These are phyloP conservation scores for Hyaloscypha variabilis DNA, from an alignment of 495 filamentous ascomycete species.

Conservation along the genomic window DNA sequence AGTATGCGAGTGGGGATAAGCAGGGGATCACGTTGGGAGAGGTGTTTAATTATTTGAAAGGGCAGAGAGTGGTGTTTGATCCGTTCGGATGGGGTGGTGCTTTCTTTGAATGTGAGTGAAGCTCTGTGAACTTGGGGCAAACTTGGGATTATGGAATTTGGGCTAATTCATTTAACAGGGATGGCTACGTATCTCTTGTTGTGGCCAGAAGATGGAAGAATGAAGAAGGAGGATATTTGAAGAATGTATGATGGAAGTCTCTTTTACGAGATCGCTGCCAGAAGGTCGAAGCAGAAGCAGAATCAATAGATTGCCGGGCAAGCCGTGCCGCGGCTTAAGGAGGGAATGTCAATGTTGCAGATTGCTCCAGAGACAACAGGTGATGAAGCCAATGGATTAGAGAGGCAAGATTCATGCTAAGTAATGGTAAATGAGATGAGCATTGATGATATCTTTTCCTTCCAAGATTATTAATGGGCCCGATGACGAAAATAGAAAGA, in stretches of 20 bases:
- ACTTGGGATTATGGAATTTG: neutral
- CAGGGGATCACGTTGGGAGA: constrained; percentile 36
- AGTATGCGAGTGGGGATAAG: constrained; percentile 42
- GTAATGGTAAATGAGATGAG: too few relatives aligned
- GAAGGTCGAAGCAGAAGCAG: constrained; percentile 15
- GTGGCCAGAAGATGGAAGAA: constrained; percentile 33
- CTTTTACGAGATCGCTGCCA: constrained; percentile 39
- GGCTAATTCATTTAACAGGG: constrained; percentile 36
- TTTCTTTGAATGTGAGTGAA: constrained; percentile 42
- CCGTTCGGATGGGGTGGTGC: constrained; percentile 46
- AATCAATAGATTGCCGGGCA: neutral
- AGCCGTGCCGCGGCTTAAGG: too few relatives aligned
- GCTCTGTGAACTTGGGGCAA: neutral
- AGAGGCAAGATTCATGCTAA: too few relatives aligned
- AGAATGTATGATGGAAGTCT: constrained; percentile 41
- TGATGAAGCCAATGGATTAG: too few relatives aligned
- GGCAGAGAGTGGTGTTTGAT: constrained; percentile 46
- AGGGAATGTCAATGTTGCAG: too few relatives aligned
- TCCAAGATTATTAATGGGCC: too few relatives aligned
- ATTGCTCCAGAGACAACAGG: too few relatives aligned
- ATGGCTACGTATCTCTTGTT: constrained; percentile 51
- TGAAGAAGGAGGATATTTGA: constrained; percentile 38
- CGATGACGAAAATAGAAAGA: too few relatives aligned
- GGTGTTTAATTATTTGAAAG: constrained; percentile 39
- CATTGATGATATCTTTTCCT: too few relatives aligned